Evolutionary conservation across 108 stramenopile genomes (phyloP).

Genomic region (Fragilariopsis cylindrus): DNA sequence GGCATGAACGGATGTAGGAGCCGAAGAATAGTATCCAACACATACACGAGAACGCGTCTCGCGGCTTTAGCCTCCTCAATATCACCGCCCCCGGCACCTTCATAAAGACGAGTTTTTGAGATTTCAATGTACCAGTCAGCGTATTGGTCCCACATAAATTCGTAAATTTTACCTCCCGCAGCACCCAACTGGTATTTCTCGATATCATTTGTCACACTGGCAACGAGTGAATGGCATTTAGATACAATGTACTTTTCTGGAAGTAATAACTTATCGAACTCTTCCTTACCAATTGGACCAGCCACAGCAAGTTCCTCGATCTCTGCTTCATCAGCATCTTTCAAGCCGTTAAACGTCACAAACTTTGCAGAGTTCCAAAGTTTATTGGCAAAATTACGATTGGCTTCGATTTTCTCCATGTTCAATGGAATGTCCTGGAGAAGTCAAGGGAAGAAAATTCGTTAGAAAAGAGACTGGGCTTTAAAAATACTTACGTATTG

Average conservation of each 20-base stretch:
- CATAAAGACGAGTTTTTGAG: slow-evolving; percentile 86
- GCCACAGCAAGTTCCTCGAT: slow-evolving; percentile 55
- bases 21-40: slow-evolving; percentile 90
- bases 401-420: slow-evolving; percentile 89
- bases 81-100: slow-evolving; percentile 76
- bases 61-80: slow-evolving; percentile 76
- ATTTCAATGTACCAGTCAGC: slow-evolving; percentile 98
- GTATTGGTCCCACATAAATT: slow-evolving; percentile 96
- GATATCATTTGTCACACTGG: slow-evolving; percentile 82
- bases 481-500: neutral
- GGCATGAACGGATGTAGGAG: slow-evolving; percentile 99
- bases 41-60: slow-evolving; percentile 91
- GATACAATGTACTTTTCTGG: slow-evolving; percentile 93
- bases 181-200: slow-evolving; percentile 88
- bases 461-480: neutral
- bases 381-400: slow-evolving; percentile 96
- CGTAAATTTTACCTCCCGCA: slow-evolving; percentile 88
- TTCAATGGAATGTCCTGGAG: slow-evolving; percentile 83
- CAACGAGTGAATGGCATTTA: slow-evolving; percentile 84
- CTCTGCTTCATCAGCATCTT: slow-evolving; percentile 66
- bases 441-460: neutral
- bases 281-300: slow-evolving; percentile 75
- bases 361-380: slow-evolving; percentile 97
- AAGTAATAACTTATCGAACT: slow-evolving; percentile 72
- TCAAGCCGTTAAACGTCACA: slow-evolving; percentile 83